Conservation (phyloP, 208 protist genomes). For the Kentomonas sorsogonicus region DNA sequence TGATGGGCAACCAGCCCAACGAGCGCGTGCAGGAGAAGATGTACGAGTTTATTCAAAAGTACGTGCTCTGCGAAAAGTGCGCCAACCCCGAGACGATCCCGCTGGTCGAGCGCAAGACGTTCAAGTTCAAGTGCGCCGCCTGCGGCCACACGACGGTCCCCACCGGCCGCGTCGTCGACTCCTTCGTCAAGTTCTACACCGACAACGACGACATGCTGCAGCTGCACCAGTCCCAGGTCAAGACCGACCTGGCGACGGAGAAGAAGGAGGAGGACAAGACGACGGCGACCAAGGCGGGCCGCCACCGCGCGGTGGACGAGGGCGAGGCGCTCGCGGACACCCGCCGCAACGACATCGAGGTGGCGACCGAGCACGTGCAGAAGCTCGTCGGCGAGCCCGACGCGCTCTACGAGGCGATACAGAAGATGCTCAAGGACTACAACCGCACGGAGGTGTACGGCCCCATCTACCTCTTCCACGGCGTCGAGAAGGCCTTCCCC, state of each 20-base stretch:
- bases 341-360: neutral
- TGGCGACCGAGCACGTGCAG: slow-evolving; percentile 11
- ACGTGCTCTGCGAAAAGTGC: slow-evolving; percentile 87
- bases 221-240: slow-evolving; percentile 37
- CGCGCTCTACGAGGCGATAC: slow-evolving; percentile 40
- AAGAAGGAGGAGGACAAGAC: slow-evolving; percentile 23
- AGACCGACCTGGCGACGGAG: slow-evolving; percentile 35
- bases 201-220: too few species aligned
- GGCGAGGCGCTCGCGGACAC: neutral
- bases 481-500: slow-evolving; percentile 54
- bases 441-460: neutral
- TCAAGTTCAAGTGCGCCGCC: slow-evolving; percentile 66
- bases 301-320: slow-evolving; percentile 13
- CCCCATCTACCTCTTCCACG: slow-evolving; percentile 25
- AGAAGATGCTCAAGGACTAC: slow-evolving; percentile 27
- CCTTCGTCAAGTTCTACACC: slow-evolving; percentile 63
- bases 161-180: slow-evolving; percentile 36
- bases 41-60: slow-evolving; percentile 80
- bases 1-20: slow-evolving; percentile 76
- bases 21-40: slow-evolving; percentile 82
- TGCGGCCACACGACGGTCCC: slow-evolving; percentile 51
- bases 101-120: slow-evolving; percentile 25
- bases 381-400: slow-evolving; percentile 31
- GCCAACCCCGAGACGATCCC: slow-evolving; percentile 83
- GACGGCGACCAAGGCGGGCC: slow-evolving; percentile 12